A percentile compares a stretch with the other conserved stretches of the same genome.
phyloP scores from a whole-genome alignment of 2,329 filamentous ascomycete genomes.

The Pseudodiploospora longispora region DNA sequence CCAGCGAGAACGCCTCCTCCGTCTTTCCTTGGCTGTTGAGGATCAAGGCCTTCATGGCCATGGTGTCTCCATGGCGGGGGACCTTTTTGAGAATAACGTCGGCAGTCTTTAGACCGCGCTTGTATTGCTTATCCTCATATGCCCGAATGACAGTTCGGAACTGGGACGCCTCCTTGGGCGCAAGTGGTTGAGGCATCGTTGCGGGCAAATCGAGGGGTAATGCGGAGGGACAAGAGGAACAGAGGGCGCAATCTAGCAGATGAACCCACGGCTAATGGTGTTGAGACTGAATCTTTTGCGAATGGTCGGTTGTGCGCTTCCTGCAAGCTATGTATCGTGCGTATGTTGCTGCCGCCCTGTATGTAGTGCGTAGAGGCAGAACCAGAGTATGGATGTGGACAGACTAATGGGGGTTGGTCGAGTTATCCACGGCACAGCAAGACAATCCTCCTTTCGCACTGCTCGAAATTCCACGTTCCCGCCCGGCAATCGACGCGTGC shows the following conservation, averaged over 20 bases:
- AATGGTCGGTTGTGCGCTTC: too few relatives aligned
- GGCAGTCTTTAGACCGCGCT: constrained; percentile 83
- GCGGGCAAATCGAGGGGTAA: background rate
- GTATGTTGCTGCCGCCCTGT: too few relatives aligned
- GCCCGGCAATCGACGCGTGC: background rate
- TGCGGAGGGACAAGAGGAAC: background rate
- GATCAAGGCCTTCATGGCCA: constrained; percentile 98
- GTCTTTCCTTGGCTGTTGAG: constrained; percentile 87
- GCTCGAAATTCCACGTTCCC: background rate
- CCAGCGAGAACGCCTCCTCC: constrained; percentile 88
- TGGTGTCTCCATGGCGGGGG: constrained; percentile 93
- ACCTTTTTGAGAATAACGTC: constrained; percentile 95
- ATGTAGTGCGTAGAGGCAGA: too few relatives aligned
- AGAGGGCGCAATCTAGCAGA: background rate
- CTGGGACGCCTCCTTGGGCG: constrained; percentile 84
- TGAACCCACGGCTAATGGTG: too few relatives aligned
- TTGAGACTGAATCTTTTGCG: too few relatives aligned
- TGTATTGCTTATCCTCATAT: constrained; percentile 98
- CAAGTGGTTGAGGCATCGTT: constrained; percentile 63
- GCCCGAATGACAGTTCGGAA: constrained; percentile 91
- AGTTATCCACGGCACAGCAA: too few relatives aligned
- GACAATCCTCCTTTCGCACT: background rate
- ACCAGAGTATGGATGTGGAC: too few relatives aligned
- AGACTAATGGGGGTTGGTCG: too few relatives aligned
- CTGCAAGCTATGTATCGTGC: too few relatives aligned